Percentiles rank a stretch among this genome's conserved stretches.
Evolutionary conservation across 2,329 filamentous ascomycete genomes (phyloP).

Genomic region (Coleophoma eucalyptorum): DNA sequence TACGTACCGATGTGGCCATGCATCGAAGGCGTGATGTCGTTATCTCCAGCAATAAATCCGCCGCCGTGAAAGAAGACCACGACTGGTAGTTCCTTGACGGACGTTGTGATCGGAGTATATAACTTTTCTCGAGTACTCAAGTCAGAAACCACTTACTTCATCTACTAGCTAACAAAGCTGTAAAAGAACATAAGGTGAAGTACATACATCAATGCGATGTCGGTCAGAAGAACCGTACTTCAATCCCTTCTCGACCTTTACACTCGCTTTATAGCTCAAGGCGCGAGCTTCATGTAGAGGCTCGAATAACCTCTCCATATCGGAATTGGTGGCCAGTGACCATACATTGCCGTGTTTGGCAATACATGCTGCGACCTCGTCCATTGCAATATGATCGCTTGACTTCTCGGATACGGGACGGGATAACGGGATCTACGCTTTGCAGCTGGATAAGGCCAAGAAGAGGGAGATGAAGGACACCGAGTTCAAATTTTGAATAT

Average conservation of each 20-base stretch:
- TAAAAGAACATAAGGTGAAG: not conserved
- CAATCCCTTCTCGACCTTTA: not conserved
- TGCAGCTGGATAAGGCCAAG: no score
- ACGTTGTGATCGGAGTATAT: not conserved
- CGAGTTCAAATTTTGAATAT: no score
- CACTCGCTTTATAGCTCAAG: not conserved
- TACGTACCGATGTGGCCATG: constrained; percentile 11
- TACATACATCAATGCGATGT: constrained; percentile 4
- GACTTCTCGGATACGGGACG: no score
- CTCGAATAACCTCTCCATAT: constrained; percentile 1
- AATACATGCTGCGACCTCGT: not conserved
- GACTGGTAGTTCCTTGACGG: constrained; percentile 3
- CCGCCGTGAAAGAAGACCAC: constrained; percentile 19
- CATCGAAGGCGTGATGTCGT: constrained; percentile 9
- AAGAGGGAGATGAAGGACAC: no score
- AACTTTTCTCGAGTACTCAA: not conserved
- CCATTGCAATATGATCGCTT: not conserved
- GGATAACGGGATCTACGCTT: no score
- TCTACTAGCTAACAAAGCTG: not conserved
- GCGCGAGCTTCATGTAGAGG: not conserved
- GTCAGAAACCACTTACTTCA: not conserved
- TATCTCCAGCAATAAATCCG: constrained; percentile 15
- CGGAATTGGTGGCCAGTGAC: not conserved
- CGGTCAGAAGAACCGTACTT: not conserved
- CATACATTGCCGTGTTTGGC: constrained; percentile 2